Evolutionary conservation across 306 rosid species (phyloP).

Genomic region (Trifolium repens): DNA sequence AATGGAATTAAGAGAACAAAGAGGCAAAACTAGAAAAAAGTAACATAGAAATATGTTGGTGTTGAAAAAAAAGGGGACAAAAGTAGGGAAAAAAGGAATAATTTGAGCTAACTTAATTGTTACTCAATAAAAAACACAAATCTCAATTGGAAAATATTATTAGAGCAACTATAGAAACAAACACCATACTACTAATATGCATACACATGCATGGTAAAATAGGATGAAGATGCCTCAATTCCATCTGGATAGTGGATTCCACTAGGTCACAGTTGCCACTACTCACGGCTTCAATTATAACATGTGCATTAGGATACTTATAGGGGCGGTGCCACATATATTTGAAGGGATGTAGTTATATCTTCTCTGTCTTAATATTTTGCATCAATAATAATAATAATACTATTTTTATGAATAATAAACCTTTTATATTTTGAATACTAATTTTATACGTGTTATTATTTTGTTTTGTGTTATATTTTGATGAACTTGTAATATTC

Average conservation of each 20-base stretch:
- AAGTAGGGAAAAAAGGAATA: slow-evolving; percentile 40
- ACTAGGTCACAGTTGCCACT: not conserved
- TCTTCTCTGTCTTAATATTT: too few species aligned
- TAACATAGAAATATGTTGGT: slow-evolving; percentile 11
- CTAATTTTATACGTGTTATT: too few species aligned
- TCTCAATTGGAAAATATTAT: slow-evolving; percentile 23
- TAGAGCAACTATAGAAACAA: not conserved
- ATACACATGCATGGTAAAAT: slow-evolving; percentile 22
- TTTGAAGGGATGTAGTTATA: too few species aligned
- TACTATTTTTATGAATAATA: too few species aligned
- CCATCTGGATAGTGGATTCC: slow-evolving; percentile 5
- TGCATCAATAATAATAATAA: too few species aligned
- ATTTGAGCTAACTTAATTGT: slow-evolving; percentile 40
- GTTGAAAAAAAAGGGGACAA: slow-evolving; percentile 42
- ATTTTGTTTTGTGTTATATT: too few species aligned
- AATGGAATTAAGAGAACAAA: not conserved
- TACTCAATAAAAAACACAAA: slow-evolving; percentile 36
- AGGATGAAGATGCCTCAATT: slow-evolving; percentile 5
- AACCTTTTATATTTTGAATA: too few species aligned
- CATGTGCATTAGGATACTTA: too few species aligned
- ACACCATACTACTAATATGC: not conserved
- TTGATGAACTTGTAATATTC: too few species aligned
- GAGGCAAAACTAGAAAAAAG: slow-evolving; percentile 39
- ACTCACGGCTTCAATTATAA: too few species aligned
- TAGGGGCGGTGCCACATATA: too few species aligned